A percentile compares a stretch with the other conserved stretches of the same genome.
Conservation (phyloP, 331 rosid genomes). For the Malus hybrid region DNA sequence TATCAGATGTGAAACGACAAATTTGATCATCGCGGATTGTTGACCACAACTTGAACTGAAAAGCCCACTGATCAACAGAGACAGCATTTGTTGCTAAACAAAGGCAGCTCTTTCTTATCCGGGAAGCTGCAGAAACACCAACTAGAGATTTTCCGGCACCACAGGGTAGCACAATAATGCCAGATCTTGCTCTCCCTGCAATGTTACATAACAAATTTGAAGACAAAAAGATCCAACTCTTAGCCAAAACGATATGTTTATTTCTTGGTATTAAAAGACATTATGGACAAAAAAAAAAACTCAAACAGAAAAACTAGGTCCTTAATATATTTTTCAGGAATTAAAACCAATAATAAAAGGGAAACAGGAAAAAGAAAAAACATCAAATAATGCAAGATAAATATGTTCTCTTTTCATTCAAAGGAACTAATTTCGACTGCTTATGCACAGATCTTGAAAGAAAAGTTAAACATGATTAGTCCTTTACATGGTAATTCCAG, state of each 20-base stretch:
- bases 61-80: slow-evolving; percentile 98
- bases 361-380: not conserved
- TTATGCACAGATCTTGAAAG: not conserved
- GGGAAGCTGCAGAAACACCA: slow-evolving; percentile 95
- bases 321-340: not conserved
- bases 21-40: slow-evolving; percentile 88
- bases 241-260: not conserved
- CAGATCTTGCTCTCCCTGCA: slow-evolving; percentile 96
- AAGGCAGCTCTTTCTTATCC: slow-evolving; percentile 88
- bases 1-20: slow-evolving; percentile 95
- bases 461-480: not conserved
- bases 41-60: slow-evolving; percentile 95
- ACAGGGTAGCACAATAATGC: slow-evolving; percentile 92
- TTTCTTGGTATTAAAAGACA: not conserved
- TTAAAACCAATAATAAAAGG: not conserved
- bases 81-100: slow-evolving; percentile 98
- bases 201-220: slow-evolving; percentile 5
- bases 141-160: slow-evolving; percentile 98
- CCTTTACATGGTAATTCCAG: not conserved
- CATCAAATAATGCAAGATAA: not conserved
- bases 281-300: not conserved
- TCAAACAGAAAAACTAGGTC: not conserved
- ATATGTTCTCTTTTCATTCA: not conserved
- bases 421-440: not conserved
- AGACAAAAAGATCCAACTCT: not conserved